Percentiles rank a stretch among this genome's conserved stretches.
Evolutionary conservation across 257 asterid genomes (phyloP).

Genomic region (Ligustrum vulgare): DNA sequence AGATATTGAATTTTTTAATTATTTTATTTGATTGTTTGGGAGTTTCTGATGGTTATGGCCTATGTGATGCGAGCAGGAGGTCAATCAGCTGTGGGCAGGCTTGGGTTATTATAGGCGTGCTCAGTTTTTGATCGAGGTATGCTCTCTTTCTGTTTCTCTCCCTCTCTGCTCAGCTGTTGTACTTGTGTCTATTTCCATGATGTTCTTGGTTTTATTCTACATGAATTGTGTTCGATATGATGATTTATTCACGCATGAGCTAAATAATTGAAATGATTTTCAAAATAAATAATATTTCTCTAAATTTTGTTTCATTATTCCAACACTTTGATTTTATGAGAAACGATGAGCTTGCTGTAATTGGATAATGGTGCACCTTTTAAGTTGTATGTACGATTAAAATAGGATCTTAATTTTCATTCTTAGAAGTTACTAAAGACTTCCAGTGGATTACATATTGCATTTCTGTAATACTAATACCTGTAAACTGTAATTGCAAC

Average conservation of each 20-base stretch:
- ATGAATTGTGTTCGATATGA: no score
- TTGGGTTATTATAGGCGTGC: conserved; percentile 90
- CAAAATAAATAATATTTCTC: background rate
- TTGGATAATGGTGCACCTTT: background rate
- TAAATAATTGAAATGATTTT: background rate
- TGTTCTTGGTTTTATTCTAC: no score
- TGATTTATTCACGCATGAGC: background rate
- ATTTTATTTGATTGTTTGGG: background rate
- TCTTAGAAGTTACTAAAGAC: background rate
- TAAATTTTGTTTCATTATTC: background rate
- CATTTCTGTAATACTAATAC: background rate
- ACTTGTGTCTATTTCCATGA: no score
- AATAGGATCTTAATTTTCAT: conserved; percentile 3
- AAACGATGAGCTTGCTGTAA: background rate
- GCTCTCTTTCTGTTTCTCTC: conserved; percentile 8
- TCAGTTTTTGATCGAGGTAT: conserved; percentile 80
- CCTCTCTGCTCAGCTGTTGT: background rate
- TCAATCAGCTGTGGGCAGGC: conserved; percentile 98
- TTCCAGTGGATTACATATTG: background rate
- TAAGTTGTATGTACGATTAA: background rate
- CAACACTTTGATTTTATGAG: no score
- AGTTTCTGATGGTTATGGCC: background rate
- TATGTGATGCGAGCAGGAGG: conserved; percentile 60
- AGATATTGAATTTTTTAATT: background rate
- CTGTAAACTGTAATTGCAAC: background rate